Base-by-base conservation (phyloP, 495 filamentous ascomycete genomes). In the Penicillium bialowiezense region DNA sequence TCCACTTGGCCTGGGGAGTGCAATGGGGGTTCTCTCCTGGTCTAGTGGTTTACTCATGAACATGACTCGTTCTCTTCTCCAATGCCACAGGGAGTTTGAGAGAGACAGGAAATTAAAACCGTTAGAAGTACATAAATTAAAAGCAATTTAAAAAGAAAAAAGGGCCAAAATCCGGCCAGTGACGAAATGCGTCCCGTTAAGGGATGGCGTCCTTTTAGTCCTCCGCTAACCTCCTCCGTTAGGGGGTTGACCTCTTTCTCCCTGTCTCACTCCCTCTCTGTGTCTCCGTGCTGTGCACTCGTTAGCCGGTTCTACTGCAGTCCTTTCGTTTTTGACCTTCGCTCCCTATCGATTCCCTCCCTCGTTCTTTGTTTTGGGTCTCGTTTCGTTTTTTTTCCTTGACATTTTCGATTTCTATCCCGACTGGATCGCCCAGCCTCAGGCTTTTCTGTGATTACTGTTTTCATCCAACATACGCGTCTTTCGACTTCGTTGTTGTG, bases 251-350 rank as follows among this genome's bases (percentile, higher is more conserved):
- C 36, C 37, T 40, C 41, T 56, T n/a, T 42, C 18, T 46, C 44
- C 28, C 33, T 53, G 45, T 65, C 53, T 57, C 48, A 52, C 41
- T 37, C 38, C 43, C 23, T 37, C 26, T 50, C 31, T 35, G 21
- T 19, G 13, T 9, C 18, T 48, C 32, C 40, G 57, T 60, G 57
- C 57, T 61, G 56, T 54, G 57, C 57, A 60, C 60, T 58, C 18
- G 32, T 51, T 45, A 32, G 40, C 43, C 15, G 29, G 32, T 32
- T 34, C 44, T 43, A 50, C 50, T 44, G 28, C 50, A 9, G 24
- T 48, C 37, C 31, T 51, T 32, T 58, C 28, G 4, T 49, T 39
- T 49, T 32, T 37, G 31, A 51, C 47, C 45, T 42, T 53, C 43
- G 23, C 8, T 26, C n/a, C 51, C n/a, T n/a, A n/a, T n/a, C n/a